These are phyloP conservation scores for Aquilaria sinensis DNA, from an alignment of 345 rosid species.

Conservation along the genomic window DNA sequence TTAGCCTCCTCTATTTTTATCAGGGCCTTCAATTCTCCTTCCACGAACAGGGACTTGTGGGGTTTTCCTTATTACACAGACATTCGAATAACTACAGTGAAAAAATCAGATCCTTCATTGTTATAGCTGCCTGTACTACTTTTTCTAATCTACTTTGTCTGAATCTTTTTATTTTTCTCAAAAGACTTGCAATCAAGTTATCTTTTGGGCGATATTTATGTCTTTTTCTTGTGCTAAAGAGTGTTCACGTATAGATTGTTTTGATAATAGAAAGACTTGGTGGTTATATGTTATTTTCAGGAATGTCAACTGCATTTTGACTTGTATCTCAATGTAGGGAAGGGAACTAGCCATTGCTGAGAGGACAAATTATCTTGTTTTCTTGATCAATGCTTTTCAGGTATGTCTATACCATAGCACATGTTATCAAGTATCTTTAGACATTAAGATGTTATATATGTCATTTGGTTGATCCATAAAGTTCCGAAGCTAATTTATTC, in stretches of 20 bases:
- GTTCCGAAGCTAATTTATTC: too few relatives aligned
- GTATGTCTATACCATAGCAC: slow-evolving; percentile 34
- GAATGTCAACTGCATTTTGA: slow-evolving; percentile 7
- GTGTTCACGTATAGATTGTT: too few relatives aligned
- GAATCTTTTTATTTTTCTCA: not conserved
- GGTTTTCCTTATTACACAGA: too few relatives aligned
- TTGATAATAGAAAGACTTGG: slow-evolving; percentile 6
- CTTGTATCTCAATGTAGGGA: slow-evolving; percentile 42
- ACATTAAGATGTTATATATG: not conserved
- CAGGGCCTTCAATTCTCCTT: not conserved
- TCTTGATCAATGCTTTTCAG: slow-evolving; percentile 98
- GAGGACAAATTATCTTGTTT: slow-evolving; percentile 90
- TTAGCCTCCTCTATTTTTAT: not conserved
- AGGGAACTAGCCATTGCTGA: slow-evolving; percentile 75
- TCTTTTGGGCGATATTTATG: not conserved
- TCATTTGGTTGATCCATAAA: too few relatives aligned
- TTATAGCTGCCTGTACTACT: too few relatives aligned
- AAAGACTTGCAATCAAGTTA: not conserved
- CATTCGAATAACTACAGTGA: too few relatives aligned
- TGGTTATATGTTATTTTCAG: not conserved
- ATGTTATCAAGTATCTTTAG: slow-evolving; percentile 6
- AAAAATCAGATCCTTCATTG: too few relatives aligned
- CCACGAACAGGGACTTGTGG: too few relatives aligned
- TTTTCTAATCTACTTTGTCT: not conserved
- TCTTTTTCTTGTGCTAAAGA: not conserved